A percentile compares a stretch with the other conserved stretches of the same genome.
phyloP scores from a whole-genome alignment of 164 flowering plant species.

The Dillenia turbinata region DNA sequence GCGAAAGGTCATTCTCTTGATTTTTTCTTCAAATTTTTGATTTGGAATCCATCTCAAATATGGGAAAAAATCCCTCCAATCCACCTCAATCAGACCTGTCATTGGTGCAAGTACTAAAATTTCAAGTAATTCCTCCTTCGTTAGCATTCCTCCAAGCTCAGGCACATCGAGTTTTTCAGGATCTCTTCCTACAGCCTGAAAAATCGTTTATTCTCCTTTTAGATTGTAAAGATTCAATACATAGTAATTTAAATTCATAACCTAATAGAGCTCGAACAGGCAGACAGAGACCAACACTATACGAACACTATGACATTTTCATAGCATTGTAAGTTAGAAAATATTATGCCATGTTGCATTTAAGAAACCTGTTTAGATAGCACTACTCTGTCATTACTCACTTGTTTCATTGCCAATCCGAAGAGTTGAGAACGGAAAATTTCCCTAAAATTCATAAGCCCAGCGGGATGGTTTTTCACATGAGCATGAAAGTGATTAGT shows the following conservation, averaged over 20 bases:
- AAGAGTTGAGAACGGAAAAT: slow-evolving; percentile 69
- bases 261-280: no score
- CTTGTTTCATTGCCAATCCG: slow-evolving; percentile 68
- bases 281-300: no score
- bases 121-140: slow-evolving; percentile 57
- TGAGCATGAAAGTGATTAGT: slow-evolving; percentile 30
- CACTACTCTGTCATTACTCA: slow-evolving; percentile 20
- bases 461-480: slow-evolving; percentile 28
- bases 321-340: no score
- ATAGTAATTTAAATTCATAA: no score
- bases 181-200: slow-evolving; percentile 76
- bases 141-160: slow-evolving; percentile 54
- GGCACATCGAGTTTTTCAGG: slow-evolving; percentile 53
- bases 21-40: slow-evolving; percentile 46
- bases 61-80: slow-evolving; percentile 98
- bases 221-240: neutral
- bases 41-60: slow-evolving; percentile 90
- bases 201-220: neutral
- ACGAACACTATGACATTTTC: no score
- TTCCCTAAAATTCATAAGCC: slow-evolving; percentile 57
- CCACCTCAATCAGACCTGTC: slow-evolving; percentile 91
- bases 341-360: no score
- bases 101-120: slow-evolving; percentile 63
- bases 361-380: no score
- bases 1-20: slow-evolving; percentile 38